Evolutionary conservation across 306 rosid species (phyloP), one percentile per base, ranked within the genome.

Genomic region (Oxytropis ochrocephala): DNA sequence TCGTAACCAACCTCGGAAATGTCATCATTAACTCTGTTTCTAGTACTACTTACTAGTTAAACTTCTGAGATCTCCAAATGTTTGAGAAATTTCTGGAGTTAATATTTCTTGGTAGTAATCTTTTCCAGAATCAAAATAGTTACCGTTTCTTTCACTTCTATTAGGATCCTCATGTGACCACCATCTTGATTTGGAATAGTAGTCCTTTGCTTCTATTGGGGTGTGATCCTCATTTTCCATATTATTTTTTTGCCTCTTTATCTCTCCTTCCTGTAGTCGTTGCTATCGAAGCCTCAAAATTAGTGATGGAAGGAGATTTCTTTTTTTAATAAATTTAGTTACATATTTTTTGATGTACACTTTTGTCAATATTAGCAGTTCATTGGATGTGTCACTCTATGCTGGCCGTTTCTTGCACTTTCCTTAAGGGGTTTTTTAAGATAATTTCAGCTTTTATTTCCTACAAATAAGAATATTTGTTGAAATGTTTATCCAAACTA

Each of bases 41-140:
- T 49, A 1, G 12, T 64, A 17, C 73, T 79, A 1, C 27, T 11
- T 24, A 59, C 73, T 79, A 1, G 32, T 11, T 24, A 59, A 17
- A 27, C 61, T 64, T 61, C 11, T 78, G 44, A 5, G 73, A 0
- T 65, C 80, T 56, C 70, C 92, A 44, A 32, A 60, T 14, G 83
- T 13, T 76, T 78, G 81, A 39, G 87, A 85, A 70, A 80, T 69
- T 51, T 89, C 96, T 0, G 90, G 90, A 0, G 96, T 84, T 64
- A 57, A 11, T 11, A 83, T 71, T 73, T 71, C 79, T n/a, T 49
- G 50, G 11, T 54, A 9, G 50, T 78, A 86, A 52, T 82, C 80
- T 76, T 57, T 78, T 14, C 85, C 87, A 46, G 75, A 78, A 21
- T 84, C 82, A 4, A 84, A 83, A 69, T 82, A 77, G 46, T 78